Conservation (phyloP, 2,329 filamentous ascomycete genomes). For the Pestalotiopsis sp. region DNA sequence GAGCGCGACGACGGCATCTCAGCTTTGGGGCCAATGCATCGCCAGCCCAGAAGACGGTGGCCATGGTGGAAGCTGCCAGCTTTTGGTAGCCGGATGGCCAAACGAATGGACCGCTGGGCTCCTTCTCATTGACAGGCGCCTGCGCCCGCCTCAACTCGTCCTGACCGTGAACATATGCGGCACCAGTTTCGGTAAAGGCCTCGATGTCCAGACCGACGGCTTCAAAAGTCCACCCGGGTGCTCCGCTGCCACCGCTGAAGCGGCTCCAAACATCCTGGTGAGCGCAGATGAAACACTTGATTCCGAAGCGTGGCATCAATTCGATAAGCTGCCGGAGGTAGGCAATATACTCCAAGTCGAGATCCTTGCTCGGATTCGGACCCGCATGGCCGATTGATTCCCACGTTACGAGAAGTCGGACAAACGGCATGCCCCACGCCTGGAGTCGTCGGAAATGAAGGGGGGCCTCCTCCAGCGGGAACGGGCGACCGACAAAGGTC, state of each 20-base stretch:
- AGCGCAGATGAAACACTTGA: constrained; percentile 44
- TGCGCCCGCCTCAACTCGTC: constrained; percentile 32
- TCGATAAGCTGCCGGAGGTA: constrained; percentile 39
- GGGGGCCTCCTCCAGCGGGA: constrained; percentile 39
- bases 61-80: constrained; percentile 35
- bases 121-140: constrained; percentile 28
- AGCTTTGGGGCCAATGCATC: constrained; percentile 27
- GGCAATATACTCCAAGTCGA: constrained; percentile 40
- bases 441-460: constrained; percentile 40
- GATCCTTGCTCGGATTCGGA: constrained; percentile 32
- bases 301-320: constrained; percentile 39
- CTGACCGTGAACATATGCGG: constrained; percentile 38
- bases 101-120: constrained; percentile 38
- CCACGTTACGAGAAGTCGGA: constrained; percentile 45
- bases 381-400: constrained; percentile 39
- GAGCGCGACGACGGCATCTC: constrained; percentile 16
- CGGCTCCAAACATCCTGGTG: constrained; percentile 47
- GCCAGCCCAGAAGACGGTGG: constrained; percentile 30
- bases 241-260: constrained; percentile 44
- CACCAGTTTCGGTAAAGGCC: constrained; percentile 31
- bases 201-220: constrained; percentile 41
- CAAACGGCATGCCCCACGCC: constrained; percentile 40
- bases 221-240: constrained; percentile 44
- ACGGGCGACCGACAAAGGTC: constrained; percentile 41
- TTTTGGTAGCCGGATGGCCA: constrained; percentile 42